Base-by-base conservation (phyloP, 768 basidiomycete genomes). In the Cantharellus anzutake region DNA sequence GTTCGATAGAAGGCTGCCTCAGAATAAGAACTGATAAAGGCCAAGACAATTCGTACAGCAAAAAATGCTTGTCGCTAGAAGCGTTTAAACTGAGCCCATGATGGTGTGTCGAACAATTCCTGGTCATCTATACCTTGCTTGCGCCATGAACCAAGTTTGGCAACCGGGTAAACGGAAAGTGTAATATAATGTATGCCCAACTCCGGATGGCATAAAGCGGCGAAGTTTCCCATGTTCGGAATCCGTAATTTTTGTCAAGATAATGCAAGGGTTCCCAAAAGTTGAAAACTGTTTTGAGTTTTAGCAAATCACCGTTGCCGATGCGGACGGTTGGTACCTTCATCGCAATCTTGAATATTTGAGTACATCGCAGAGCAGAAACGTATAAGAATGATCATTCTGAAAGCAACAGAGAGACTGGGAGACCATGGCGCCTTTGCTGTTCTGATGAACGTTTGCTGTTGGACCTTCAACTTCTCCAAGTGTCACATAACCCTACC, bases 231-330 rank as follows among this genome's bases (percentile, higher is more conserved):
- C 96, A 99, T 0, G 96, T 98, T 71, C 98, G 94, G 70, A 99
- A 97, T 4, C 87, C 96, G 62, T 82, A 76, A 35, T 89, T 90
- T 60, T 81, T 73, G 61, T 83, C 80, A 60, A 96, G 75, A 67
- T 92, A 93, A 72, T 99, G 96, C 14, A 99, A 73, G 20, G 96
- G 96, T 68, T 98, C 96, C 90, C 90, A 98, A 71, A 96, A 99
- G 72, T 99, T 99, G 78, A 83, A 99, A 7, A 96, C 96, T 99
- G 63, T 58, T 11, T 50, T 20, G 4, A 50, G 14, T 50, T 11
- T 11, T 20, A 14, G n/a, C 16, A 35, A 14, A 16, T 29, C 34
- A 7, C 4, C 40, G 4, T 58, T 11, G 57, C 35, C 4, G 3
- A 5, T 40, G 2, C 14, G 3, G 14, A 16, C 5, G 14, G 20